Evolutionary conservation across 306 rosid species (phyloP).

Genomic region (Gastrolobium bilobum): DNA sequence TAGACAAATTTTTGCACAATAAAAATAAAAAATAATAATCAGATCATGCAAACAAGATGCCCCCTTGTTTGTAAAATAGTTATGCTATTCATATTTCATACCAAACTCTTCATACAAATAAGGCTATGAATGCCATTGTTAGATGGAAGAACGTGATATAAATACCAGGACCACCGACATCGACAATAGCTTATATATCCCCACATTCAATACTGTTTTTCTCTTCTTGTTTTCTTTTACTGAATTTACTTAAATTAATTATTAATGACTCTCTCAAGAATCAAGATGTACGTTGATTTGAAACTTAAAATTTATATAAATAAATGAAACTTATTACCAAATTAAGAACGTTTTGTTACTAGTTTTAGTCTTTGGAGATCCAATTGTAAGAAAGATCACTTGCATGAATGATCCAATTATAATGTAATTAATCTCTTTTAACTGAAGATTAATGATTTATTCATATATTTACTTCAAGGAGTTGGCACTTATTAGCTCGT

Average conservation of each 20-base stretch:
- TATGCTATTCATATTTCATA: slow-evolving; percentile 24
- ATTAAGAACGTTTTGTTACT: background rate
- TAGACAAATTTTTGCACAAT: background rate
- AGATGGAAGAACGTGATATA: slow-evolving; percentile 40
- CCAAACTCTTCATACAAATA: slow-evolving; percentile 38
- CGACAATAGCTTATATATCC: slow-evolving; percentile 44
- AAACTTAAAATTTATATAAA: background rate
- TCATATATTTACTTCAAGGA: background rate
- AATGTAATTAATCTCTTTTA: background rate
- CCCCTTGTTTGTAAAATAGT: slow-evolving; percentile 23
- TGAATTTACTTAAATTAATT: slow-evolving; percentile 5
- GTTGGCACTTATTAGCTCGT: background rate
- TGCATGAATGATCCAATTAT: slow-evolving; percentile 6
- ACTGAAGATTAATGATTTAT: background rate
- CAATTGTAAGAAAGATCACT: slow-evolving; percentile 4
- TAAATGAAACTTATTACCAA: background rate
- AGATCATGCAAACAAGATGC: background rate
- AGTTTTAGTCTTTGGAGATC: background rate
- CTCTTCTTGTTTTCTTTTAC: slow-evolving; percentile 37
- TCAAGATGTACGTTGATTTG: background rate
- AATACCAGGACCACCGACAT: slow-evolving; percentile 48
- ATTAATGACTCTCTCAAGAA: background rate
- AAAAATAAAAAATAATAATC: background rate
- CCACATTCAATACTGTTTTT: slow-evolving; percentile 25
- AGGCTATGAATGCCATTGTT: slow-evolving; percentile 38